phyloP scores from a whole-genome alignment of 208 protist genomes.

The Trypanosoma boissoni region DNA sequence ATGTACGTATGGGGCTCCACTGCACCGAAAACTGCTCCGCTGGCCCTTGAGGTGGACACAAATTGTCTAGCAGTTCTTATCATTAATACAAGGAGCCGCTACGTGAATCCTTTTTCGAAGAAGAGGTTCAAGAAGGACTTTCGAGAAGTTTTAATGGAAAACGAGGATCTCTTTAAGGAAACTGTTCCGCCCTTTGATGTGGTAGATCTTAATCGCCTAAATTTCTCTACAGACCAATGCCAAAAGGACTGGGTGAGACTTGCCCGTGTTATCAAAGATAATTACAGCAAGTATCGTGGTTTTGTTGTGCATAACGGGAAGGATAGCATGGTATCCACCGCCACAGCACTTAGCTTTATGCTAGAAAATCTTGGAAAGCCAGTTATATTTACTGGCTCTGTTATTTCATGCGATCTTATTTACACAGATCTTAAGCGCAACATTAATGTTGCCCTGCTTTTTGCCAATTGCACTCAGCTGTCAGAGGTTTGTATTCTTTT shows the following conservation, averaged over 20 bases:
- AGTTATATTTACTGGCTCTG: conserved; percentile 96
- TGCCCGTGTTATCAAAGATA: conserved; percentile 52
- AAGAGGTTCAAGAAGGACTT: neutral
- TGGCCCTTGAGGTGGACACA: conserved; percentile 28
- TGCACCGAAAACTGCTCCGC: conserved; percentile 3
- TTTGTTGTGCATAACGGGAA: conserved; percentile 97
- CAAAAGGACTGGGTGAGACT: conserved; percentile 72
- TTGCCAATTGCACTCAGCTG: conserved; percentile 83
- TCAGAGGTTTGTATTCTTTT: conserved; percentile 96
- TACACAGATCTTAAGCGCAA: conserved; percentile 91
- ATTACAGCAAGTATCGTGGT: conserved; percentile 93
- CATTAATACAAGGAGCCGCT: conserved; percentile 79
- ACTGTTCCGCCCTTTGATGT: conserved; percentile 63
- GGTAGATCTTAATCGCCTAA: conserved; percentile 44
- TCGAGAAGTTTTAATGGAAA: conserved; percentile 29
- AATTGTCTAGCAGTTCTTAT: conserved; percentile 42
- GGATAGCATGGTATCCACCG: conserved; percentile 95
- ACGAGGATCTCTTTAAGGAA: conserved; percentile 57
- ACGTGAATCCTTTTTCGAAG: conserved; percentile 34
- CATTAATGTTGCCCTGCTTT: conserved; percentile 74
- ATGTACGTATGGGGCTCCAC: conserved; percentile 5
- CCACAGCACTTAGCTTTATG: conserved; percentile 95
- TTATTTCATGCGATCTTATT: conserved; percentile 82
- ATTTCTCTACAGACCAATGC: conserved; percentile 61
- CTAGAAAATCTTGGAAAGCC: conserved; percentile 96